Conservation (phyloP, 169 alveolate species). For the Perkinsus marinus region DNA sequence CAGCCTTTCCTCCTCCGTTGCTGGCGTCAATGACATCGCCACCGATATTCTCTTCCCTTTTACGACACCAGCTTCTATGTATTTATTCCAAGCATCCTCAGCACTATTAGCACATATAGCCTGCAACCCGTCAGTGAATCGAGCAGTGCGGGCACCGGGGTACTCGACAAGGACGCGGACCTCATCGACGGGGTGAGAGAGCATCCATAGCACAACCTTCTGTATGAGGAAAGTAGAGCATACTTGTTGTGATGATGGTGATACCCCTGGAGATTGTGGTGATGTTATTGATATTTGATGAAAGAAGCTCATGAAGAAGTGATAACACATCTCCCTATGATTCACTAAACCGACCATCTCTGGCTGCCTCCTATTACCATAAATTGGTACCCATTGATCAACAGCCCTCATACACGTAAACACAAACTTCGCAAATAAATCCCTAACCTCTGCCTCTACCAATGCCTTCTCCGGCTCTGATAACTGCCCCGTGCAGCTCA, state of each 20-base stretch:
- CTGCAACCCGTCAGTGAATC: neutral
- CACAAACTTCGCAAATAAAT: neutral
- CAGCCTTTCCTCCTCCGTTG: neutral
- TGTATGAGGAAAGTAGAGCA: neutral
- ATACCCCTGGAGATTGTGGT: neutral
- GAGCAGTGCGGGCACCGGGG: neutral
- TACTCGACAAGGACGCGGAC: neutral
- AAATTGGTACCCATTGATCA: neutral
- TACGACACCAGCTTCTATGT: neutral
- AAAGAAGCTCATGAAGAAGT: neutral
- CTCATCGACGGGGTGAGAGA: neutral
- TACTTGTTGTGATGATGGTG: neutral
- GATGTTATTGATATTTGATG: neutral
- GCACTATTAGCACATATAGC: neutral
- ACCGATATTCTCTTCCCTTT: neutral
- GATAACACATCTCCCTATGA: neutral
- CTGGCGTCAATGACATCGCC: neutral
- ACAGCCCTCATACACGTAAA: neutral
- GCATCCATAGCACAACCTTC: neutral
- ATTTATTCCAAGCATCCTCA: neutral
- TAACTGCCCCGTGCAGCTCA: neutral
- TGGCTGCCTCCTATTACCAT: neutral
- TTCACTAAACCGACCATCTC: neutral
- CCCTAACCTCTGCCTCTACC: neutral
- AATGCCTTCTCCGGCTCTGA: neutral